phyloP scores from a whole-genome alignment of 257 asterid genomes.

The Echium plantagineum region DNA sequence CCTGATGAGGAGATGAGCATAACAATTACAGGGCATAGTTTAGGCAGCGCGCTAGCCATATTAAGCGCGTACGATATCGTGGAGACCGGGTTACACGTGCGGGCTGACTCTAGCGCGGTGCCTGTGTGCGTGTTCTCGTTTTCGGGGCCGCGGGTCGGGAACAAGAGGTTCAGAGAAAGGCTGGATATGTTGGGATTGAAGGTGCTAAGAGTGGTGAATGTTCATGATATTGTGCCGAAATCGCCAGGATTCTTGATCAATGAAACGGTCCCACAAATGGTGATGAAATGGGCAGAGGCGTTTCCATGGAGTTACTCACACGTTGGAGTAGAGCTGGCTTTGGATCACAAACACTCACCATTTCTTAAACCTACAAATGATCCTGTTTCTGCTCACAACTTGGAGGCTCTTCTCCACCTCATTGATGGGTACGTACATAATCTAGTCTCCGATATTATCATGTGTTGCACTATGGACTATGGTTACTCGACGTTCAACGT shows the following conservation, averaged over 20 bases:
- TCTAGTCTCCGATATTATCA: too few relatives aligned
- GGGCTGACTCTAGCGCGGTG: slow-evolving; percentile 5
- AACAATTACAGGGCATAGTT: slow-evolving; percentile 21
- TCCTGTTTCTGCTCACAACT: slow-evolving; percentile 28
- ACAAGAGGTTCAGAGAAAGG: slow-evolving; percentile 29
- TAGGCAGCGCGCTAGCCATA: slow-evolving; percentile 20
- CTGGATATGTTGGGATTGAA: slow-evolving; percentile 29
- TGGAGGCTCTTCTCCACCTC: slow-evolving; percentile 47
- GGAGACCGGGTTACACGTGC: slow-evolving; percentile 14
- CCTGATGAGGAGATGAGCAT: slow-evolving; percentile 18
- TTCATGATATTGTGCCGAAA: slow-evolving; percentile 37
- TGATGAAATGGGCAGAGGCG: slow-evolving; percentile 17
- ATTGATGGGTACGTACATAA: slow-evolving; percentile 43
- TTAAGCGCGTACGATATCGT: slow-evolving; percentile 22
- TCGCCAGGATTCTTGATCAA: slow-evolving; percentile 36
- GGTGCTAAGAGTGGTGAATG: slow-evolving; percentile 41
- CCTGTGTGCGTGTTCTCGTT: slow-evolving; percentile 33
- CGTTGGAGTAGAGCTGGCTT: slow-evolving; percentile 36
- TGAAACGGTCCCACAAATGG: slow-evolving; percentile 19
- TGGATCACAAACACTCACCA: slow-evolving; percentile 40
- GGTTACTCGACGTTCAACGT: too few relatives aligned
- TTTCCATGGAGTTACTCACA: slow-evolving; percentile 49
- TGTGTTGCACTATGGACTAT: too few relatives aligned
- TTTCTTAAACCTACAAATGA: slow-evolving; percentile 27
- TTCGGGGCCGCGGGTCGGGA: slow-evolving; percentile 51